Evolutionary conservation across 2,329 filamentous ascomycete species (phyloP).

Genomic region (Helotiales sp.): DNA sequence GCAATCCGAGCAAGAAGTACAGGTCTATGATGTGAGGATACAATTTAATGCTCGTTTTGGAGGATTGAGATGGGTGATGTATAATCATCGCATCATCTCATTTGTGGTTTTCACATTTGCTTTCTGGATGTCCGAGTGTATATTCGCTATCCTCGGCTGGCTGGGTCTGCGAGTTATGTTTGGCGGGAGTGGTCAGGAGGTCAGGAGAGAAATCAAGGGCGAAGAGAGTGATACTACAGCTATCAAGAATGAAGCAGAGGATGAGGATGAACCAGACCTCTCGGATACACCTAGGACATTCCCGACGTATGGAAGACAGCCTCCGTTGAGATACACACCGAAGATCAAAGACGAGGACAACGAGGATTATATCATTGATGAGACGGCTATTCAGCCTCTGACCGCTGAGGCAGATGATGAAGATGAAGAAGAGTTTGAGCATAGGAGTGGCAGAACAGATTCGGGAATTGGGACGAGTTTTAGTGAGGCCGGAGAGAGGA

Average conservation of each 20-base stretch:
- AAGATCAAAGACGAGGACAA: conserved; percentile 30
- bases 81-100: conserved; percentile 71
- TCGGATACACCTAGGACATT: conserved; percentile 48
- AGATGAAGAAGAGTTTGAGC: conserved; percentile 45
- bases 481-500: conserved; percentile 39
- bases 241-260: conserved; percentile 30
- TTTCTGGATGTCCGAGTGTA: conserved; percentile 78
- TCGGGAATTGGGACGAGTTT: conserved; percentile 57
- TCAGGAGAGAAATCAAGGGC: conserved; percentile 27
- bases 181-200: conserved; percentile 14
- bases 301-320: conserved; percentile 43
- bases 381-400: conserved; percentile 31
- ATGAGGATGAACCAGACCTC: conserved; percentile 32
- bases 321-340: conserved; percentile 41
- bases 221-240: conserved; percentile 16
- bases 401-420: conserved; percentile 45
- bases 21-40: conserved; percentile 72
- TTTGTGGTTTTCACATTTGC: conserved; percentile 66
- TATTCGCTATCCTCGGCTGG: conserved; percentile 68
- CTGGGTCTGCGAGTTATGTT: conserved; percentile 39
- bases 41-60: conserved; percentile 72
- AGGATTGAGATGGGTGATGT: conserved; percentile 84
- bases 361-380: conserved; percentile 25
- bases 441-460: conserved; percentile 38
- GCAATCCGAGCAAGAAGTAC: conserved; percentile 57